These are phyloP conservation scores for Salicornia ramosissima DNA, from an alignment of 148 eudicot genomes.

Conservation along the genomic window DNA sequence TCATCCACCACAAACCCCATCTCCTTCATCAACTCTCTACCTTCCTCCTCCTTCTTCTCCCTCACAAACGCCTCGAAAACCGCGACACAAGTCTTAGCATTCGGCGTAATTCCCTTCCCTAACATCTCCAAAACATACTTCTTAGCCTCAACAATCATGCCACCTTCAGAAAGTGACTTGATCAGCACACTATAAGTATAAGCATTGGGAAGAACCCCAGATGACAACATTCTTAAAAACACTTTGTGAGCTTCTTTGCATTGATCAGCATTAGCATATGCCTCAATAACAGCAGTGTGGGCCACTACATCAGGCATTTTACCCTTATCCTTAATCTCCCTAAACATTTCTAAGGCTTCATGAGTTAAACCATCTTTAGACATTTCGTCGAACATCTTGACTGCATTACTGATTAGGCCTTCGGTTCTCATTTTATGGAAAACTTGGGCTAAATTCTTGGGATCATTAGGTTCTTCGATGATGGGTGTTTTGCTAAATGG, in stretches of 20 bases:
- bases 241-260: constrained; percentile 48
- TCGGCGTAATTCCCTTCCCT: constrained; percentile 53
- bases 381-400: constrained; percentile 93
- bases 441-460: constrained; percentile 59
- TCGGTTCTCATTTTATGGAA: constrained; percentile 54
- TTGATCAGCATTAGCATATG: constrained; percentile 56
- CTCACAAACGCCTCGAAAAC: constrained; percentile 50
- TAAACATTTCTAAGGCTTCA: constrained; percentile 61
- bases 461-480: constrained; percentile 45
- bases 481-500: constrained; percentile 56
- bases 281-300: constrained; percentile 79
- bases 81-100: constrained; percentile 40
- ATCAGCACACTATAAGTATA: constrained; percentile 59
- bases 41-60: constrained; percentile 52
- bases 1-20: constrained; percentile 56
- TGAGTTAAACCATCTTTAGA: constrained; percentile 73
- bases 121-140: constrained; percentile 64
- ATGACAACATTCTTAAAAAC: constrained; percentile 45
- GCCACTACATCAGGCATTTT: constrained; percentile 82
- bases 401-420: constrained; percentile 60
- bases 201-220: constrained; percentile 62
- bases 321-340: constrained; percentile 59
- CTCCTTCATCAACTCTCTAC: constrained; percentile 43
- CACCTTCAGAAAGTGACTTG: constrained; percentile 44
- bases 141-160: constrained; percentile 46